Evolutionary conservation across 2,329 filamentous ascomycete genomes (phyloP).

Genomic region (Mollisiaceae sp.): DNA sequence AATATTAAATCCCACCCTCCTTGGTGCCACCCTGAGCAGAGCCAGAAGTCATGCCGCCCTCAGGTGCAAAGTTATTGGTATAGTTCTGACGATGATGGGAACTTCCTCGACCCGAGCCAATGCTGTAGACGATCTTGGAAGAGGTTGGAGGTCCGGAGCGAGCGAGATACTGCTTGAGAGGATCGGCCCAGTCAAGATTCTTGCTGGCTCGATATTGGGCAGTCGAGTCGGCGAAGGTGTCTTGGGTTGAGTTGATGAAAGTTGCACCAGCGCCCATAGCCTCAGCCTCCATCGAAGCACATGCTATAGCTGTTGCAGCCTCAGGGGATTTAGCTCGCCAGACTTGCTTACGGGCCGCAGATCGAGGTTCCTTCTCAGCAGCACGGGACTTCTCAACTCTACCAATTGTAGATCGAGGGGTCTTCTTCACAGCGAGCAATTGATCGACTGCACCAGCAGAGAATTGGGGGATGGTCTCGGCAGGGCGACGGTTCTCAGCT

Average conservation of each 20-base stretch:
- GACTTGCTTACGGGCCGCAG: background rate
- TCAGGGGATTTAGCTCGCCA: background rate
- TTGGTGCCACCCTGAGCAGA: no score
- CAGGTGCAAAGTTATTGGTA: background rate
- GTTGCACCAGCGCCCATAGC: background rate
- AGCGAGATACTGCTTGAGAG: background rate
- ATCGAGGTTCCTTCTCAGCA: background rate
- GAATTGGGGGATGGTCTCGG: background rate
- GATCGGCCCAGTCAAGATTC: background rate
- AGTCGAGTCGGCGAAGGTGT: background rate
- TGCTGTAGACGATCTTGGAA: background rate
- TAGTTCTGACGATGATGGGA: slow-evolving; percentile 2
- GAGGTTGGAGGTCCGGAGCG: background rate
- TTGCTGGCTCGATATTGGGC: background rate
- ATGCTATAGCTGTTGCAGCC: background rate
- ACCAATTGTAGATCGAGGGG: background rate
- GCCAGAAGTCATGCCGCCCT: background rate
- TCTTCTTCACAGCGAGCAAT: background rate
- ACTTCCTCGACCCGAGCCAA: background rate
- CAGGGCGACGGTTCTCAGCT: background rate
- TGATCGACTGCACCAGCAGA: background rate
- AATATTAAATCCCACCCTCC: no score
- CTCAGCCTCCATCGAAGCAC: background rate
- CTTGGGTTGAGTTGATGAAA: background rate
- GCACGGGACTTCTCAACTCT: background rate